A percentile compares a stretch with the other conserved stretches of the same genome.
These are phyloP conservation scores for Vitis hybrid DNA, from an alignment of 177 flowering plant genomes.

Conservation along the genomic window DNA sequence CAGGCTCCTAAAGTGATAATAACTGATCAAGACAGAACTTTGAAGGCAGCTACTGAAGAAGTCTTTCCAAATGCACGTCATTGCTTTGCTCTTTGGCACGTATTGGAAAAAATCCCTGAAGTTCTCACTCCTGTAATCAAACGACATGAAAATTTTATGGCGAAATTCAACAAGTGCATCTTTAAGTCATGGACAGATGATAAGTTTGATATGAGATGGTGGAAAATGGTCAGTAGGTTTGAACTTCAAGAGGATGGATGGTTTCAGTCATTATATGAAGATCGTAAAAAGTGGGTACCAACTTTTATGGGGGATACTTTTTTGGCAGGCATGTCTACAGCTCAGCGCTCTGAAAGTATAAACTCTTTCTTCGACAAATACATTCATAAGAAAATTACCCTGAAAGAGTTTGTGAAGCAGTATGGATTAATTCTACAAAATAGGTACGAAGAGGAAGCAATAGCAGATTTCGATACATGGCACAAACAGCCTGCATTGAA, in stretches of 20 bases:
- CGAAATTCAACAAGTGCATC: conserved; percentile 48
- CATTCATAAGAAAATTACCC: conserved; percentile 46
- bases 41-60: conserved; percentile 44
- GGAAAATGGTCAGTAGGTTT: conserved; percentile 54
- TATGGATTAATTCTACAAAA: conserved; percentile 45
- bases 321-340: conserved; percentile 49
- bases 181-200: conserved; percentile 55
- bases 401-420: conserved; percentile 50
- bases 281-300: conserved; percentile 58
- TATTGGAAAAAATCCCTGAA: conserved; percentile 42
- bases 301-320: conserved; percentile 38
- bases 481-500: conserved; percentile 56
- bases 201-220: conserved; percentile 54
- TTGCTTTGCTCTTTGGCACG: conserved; percentile 42
- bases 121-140: conserved; percentile 38
- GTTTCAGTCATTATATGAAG: conserved; percentile 41
- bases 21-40: conserved; percentile 47
- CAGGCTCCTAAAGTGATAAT: conserved; percentile 50
- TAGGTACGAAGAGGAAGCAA: conserved; percentile 48
- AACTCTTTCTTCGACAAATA: conserved; percentile 53
- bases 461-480: conserved; percentile 57
- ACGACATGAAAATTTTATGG: conserved; percentile 37
- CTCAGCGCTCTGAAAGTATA: conserved; percentile 49
- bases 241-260: conserved; percentile 55
- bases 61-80: conserved; percentile 47